Conservation (phyloP, 31 red algal species). For the Asparagopsis taxiformis region DNA sequence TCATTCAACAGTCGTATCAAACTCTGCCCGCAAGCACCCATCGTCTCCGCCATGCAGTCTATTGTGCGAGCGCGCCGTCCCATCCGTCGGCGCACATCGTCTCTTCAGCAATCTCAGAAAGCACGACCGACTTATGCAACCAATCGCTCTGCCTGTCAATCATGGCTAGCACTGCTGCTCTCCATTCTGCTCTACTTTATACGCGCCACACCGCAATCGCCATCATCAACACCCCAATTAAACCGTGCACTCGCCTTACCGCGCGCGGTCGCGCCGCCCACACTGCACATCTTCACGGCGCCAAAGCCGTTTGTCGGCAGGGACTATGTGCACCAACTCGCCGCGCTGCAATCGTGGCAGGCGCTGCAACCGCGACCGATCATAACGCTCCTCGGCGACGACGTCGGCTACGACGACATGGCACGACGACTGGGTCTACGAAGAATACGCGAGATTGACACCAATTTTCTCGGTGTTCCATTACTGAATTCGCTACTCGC, state of each 20-base stretch:
- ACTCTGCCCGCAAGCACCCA: no score
- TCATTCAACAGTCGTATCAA: no score
- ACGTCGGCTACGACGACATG: slow-evolving; percentile 53
- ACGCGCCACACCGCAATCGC: background rate
- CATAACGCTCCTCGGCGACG: slow-evolving; percentile 70
- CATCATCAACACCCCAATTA: background rate
- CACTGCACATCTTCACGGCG: slow-evolving; percentile 59
- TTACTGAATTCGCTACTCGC: slow-evolving; percentile 80
- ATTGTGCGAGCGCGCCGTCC: no score
- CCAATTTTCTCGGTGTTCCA: slow-evolving; percentile 78
- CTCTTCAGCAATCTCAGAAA: no score
- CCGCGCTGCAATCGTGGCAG: slow-evolving; percentile 85
- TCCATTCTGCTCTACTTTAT: slow-evolving; percentile 1
- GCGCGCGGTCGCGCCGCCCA: slow-evolving; percentile 7
- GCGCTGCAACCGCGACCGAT: slow-evolving; percentile 62
- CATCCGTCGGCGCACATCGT: no score
- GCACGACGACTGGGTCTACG: slow-evolving; percentile 33
- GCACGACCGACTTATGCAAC: background rate
- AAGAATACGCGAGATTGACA: slow-evolving; percentile 51
- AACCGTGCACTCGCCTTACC: slow-evolving; percentile 4
- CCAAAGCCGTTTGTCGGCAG: slow-evolving; percentile 79
- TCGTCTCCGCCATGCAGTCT: no score
- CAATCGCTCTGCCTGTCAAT: background rate
- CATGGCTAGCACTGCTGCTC: slow-evolving; percentile 12
- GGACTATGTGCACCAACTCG: slow-evolving; percentile 43